Evolutionary conservation across 2,329 filamentous ascomycete species (phyloP).

Genomic region (Hypoxylon sp.): DNA sequence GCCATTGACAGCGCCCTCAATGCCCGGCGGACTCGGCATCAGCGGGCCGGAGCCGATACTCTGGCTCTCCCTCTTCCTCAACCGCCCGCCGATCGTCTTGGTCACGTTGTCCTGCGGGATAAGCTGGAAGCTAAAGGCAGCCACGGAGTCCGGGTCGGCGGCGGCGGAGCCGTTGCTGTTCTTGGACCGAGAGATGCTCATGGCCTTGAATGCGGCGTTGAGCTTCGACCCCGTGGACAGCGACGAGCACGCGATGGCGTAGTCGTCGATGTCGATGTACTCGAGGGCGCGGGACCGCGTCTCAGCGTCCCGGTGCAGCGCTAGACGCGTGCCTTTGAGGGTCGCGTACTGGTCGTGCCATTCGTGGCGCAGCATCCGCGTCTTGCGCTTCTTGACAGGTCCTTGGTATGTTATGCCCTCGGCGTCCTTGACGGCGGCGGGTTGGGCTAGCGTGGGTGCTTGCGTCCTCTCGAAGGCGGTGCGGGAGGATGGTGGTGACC

Average conservation of each 20-base stretch:
- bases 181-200: slow-evolving; percentile 69
- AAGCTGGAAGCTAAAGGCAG: slow-evolving; percentile 87
- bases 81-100: slow-evolving; percentile 59
- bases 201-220: slow-evolving; percentile 86
- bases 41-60: slow-evolving; percentile 55
- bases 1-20: slow-evolving; percentile 65
- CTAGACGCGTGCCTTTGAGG: slow-evolving; percentile 80
- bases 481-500: slow-evolving; percentile 65
- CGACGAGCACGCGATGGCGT: slow-evolving; percentile 87
- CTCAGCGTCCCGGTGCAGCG: slow-evolving; percentile 78
- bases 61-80: slow-evolving; percentile 69
- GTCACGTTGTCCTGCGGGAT: slow-evolving; percentile 77
- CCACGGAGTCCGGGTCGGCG: slow-evolving; percentile 62
- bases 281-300: slow-evolving; percentile 73
- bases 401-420: slow-evolving; percentile 80
- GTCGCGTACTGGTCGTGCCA: slow-evolving; percentile 95
- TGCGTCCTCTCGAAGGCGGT: slow-evolving; percentile 63
- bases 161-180: slow-evolving; percentile 62
- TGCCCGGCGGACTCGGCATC: slow-evolving; percentile 52
- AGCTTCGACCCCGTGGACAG: slow-evolving; percentile 84
- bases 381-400: slow-evolving; percentile 95
- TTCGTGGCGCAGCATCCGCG: slow-evolving; percentile 88
- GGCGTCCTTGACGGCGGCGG: slow-evolving; percentile 54
- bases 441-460: slow-evolving; percentile 53
- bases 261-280: slow-evolving; percentile 90